Base-by-base conservation (phyloP, 1,284 basidiomycete genomes). In the Volvariella surrecta region DNA sequence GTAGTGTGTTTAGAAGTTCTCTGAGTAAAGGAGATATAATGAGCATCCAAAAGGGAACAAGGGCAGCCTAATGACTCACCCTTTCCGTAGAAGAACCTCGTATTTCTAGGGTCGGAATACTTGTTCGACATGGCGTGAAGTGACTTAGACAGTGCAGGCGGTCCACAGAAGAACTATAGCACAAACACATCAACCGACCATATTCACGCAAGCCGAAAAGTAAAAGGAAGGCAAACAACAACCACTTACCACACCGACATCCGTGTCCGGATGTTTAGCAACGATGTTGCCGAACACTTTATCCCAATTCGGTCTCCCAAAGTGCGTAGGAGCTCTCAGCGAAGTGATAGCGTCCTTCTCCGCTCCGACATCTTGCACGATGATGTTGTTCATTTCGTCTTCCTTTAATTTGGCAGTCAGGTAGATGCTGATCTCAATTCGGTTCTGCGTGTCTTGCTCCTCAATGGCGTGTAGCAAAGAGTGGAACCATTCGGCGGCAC, bases 231-330 rank as follows among this genome's bases (percentile, higher is more conserved):
- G 9, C 18, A 40, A 43, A 28, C 34, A 3, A 31, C 30, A 39
- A 32, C 4, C 7, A 68, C 74, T 46, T 58, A 82, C 79, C 58
- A 91, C 87, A 40, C 89, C 89, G 43, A 89, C 79, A 54, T 92
- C 89, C 1, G 89, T 87, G 52, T 87, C 82, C 0, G 82, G 76
- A 55, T 94, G 90, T 58, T 82, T 86, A 56, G 84, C 78, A 1
- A 69, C 71, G 42, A 94, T 75, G 7, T 79, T 81, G 35, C 71
- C 61, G 62, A 91, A 94, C 17, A 90, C 82, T 34, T 76, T 70
- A 54, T 91, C 83, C 91, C 91, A 94, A 61, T 93, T 90, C n/a
- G 90, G 90, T 45, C 91, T 67, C 18, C 90, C 91, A 58, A 86
- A 95, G 63, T 93, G 90, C n/a, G 91, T 95, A 0, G 91, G 91